Percentiles rank a stretch among this genome's conserved stretches.
Evolutionary conservation across 148 eudicot species (phyloP).

Genomic region (Fallopia convolvulus): DNA sequence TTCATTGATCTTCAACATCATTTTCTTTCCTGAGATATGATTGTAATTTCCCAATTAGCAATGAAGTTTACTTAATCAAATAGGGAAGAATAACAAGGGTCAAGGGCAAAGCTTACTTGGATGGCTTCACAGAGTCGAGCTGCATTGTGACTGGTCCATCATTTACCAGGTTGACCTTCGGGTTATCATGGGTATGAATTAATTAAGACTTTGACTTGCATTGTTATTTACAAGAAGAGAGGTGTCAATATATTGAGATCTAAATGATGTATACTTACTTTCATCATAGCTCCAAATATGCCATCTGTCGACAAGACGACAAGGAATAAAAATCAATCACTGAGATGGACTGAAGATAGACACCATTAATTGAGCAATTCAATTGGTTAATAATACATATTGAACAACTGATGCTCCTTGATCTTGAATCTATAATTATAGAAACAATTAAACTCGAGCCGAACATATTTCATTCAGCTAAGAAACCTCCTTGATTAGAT

Average conservation of each 20-base stretch:
- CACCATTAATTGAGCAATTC: not conserved
- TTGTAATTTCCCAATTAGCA: not conserved
- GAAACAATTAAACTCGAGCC: not conserved
- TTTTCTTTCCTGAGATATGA: slow-evolving; percentile 21
- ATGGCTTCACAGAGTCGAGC: slow-evolving; percentile 72
- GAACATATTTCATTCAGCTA: not conserved
- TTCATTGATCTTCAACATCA: slow-evolving; percentile 15
- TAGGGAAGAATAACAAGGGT: not conserved
- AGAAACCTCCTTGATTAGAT: not conserved
- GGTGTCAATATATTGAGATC: not conserved
- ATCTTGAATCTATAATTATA: not conserved
- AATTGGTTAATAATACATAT: not conserved
- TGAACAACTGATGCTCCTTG: not conserved
- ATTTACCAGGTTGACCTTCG: slow-evolving; percentile 78
- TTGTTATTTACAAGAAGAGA: not conserved
- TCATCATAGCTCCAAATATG: slow-evolving; percentile 97
- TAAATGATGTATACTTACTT: slow-evolving; percentile 32
- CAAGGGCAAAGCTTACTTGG: slow-evolving; percentile 31
- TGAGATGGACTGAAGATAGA: slow-evolving; percentile 10
- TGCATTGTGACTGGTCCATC: slow-evolving; percentile 98
- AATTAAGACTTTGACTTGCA: not conserved
- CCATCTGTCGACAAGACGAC: slow-evolving; percentile 54
- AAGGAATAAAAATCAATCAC: slow-evolving; percentile 11
- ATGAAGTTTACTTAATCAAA: not conserved
- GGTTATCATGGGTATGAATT: slow-evolving; percentile 9